phyloP scores from a whole-genome alignment of 495 filamentous ascomycete genomes.

The Podospora pseudoanserina region DNA sequence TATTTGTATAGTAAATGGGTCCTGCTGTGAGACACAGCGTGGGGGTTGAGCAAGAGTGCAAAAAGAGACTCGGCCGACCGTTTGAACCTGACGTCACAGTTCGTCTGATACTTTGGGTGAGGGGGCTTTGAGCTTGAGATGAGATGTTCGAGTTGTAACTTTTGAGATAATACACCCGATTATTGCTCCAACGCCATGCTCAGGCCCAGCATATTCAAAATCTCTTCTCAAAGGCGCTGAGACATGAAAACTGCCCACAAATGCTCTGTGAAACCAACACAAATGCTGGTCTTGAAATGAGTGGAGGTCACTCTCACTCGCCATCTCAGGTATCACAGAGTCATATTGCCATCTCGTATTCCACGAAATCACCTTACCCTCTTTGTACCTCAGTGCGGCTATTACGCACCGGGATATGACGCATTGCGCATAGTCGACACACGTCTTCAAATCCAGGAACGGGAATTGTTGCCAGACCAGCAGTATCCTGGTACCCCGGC shows the following conservation, averaged over 20 bases:
- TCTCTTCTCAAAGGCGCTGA: background rate
- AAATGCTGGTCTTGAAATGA: background rate
- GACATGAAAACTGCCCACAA: background rate
- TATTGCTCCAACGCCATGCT: background rate
- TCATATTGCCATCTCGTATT: background rate
- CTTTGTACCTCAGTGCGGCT: too few species aligned
- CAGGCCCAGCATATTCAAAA: background rate
- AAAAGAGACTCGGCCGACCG: background rate
- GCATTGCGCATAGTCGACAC: too few species aligned
- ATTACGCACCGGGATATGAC: too few species aligned
- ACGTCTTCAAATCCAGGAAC: too few species aligned
- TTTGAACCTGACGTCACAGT: background rate
- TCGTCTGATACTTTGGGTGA: background rate
- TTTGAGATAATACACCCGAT: background rate
- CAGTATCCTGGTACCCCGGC: too few species aligned
- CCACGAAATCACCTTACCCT: too few species aligned
- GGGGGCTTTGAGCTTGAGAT: background rate
- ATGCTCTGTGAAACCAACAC: background rate
- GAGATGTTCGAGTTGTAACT: background rate
- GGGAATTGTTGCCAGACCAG: too few species aligned
- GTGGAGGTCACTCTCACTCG: background rate
- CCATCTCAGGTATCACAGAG: background rate
- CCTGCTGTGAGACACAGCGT: background rate
- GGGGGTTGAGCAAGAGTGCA: background rate
- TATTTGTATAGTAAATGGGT: background rate